phyloP scores from a whole-genome alignment of 78 protist species.

The Dictyostelium discoideum region DNA sequence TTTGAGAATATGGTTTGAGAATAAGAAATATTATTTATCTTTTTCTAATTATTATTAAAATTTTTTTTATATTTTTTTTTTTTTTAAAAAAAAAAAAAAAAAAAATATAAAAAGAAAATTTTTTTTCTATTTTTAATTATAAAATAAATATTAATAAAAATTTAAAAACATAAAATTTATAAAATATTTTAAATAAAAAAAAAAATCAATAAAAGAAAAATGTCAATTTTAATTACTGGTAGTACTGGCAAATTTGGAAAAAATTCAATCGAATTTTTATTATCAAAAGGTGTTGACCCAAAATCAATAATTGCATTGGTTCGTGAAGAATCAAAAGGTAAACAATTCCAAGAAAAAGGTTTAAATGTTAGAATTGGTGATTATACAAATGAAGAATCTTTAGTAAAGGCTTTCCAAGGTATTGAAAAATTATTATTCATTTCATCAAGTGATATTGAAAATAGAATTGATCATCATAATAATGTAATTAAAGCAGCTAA shows the following conservation, averaged over 20 bases:
- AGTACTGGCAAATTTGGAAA: constrained; percentile 3
- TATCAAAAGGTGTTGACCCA: neutral
- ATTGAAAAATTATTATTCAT: constrained; percentile 18
- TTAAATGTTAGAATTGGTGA: constrained; percentile 8
- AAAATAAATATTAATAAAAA: too few species aligned
- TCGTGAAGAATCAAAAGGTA: neutral
- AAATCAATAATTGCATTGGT: neutral
- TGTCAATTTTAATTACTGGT: constrained; percentile 44
- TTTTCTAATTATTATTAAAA: neutral
- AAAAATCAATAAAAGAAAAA: too few species aligned
- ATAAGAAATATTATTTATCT: neutral
- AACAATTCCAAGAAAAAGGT: neutral
- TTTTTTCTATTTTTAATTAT: too few species aligned
- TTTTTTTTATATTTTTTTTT: too few species aligned
- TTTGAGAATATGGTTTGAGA: neutral
- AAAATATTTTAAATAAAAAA: too few species aligned
- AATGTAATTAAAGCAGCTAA: constrained; percentile 27
- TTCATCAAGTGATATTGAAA: constrained; percentile 12
- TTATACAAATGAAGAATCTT: neutral
- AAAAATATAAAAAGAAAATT: too few species aligned
- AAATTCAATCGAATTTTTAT: neutral
- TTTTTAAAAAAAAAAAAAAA: neutral
- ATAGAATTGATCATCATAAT: neutral
- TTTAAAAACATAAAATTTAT: too few species aligned
- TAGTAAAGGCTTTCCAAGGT: neutral